These are phyloP conservation scores for Xylariaceae sp. DNA, from an alignment of 2,329 filamentous ascomycete species.

Conservation along the genomic window DNA sequence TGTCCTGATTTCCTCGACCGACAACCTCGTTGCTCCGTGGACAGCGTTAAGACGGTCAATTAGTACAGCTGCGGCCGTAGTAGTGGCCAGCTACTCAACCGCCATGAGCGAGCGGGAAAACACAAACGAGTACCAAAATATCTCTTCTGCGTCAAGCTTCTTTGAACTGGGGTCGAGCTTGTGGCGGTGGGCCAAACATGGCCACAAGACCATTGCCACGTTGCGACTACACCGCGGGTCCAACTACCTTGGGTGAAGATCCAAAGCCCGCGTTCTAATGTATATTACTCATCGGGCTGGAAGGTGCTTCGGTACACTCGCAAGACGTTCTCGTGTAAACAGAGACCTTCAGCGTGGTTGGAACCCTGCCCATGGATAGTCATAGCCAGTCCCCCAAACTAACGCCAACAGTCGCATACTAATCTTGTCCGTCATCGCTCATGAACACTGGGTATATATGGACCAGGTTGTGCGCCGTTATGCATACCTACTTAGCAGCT, in stretches of 20 bases:
- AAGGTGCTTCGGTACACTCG: slow-evolving; percentile 20
- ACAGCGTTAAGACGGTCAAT: slow-evolving; percentile 11
- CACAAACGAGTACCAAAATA: slow-evolving; percentile 3
- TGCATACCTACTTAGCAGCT: slow-evolving; percentile 19
- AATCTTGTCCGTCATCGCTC: slow-evolving; percentile 19
- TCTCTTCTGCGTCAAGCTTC: slow-evolving; percentile 12
- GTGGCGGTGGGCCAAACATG: slow-evolving; percentile 31
- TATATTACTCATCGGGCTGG: slow-evolving; percentile 22
- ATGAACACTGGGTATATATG: slow-evolving; percentile 24
- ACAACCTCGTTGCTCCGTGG: slow-evolving; percentile 4
- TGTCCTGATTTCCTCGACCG: background rate
- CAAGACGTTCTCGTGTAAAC: slow-evolving; percentile 24
- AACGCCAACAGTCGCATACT: slow-evolving; percentile 9
- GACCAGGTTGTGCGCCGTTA: slow-evolving; percentile 22
- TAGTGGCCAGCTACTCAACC: slow-evolving; percentile 16
- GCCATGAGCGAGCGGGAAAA: slow-evolving; percentile 19
- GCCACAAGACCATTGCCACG: slow-evolving; percentile 33
- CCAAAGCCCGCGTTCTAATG: slow-evolving; percentile 27
- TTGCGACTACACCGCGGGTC: slow-evolving; percentile 23
- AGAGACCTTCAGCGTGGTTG: slow-evolving; percentile 7
- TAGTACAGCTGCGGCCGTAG: slow-evolving; percentile 16
- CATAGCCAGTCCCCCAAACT: slow-evolving; percentile 2
- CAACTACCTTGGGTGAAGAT: slow-evolving; percentile 29
- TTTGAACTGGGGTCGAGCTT: slow-evolving; percentile 27
- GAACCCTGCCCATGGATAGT: background rate